Evolutionary conservation across 306 rosid species (phyloP).

Genomic region (Casuarina cunninghamiana): DNA sequence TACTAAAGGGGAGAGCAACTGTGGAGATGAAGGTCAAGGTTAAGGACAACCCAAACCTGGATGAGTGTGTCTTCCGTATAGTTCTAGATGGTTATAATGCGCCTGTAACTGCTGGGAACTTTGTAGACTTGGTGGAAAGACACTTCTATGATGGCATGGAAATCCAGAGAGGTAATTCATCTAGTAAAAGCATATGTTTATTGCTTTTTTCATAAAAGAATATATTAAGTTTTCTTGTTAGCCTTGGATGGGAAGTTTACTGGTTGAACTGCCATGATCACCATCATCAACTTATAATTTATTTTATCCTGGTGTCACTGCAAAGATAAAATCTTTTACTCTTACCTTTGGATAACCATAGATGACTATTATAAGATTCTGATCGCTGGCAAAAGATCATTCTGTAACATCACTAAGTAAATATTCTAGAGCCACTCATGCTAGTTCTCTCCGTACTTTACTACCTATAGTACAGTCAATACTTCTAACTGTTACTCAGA

Average conservation of each 20-base stretch:
- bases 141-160: conserved; percentile 98
- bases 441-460: background rate
- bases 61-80: conserved; percentile 80
- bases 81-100: conserved; percentile 97
- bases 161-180: conserved; percentile 86
- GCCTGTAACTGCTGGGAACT: conserved; percentile 93
- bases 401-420: background rate
- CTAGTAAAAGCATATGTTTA: conserved; percentile 12
- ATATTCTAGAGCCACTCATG: background rate
- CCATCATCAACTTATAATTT: background rate
- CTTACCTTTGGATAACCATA: conserved; percentile 5
- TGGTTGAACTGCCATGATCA: background rate
- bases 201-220: conserved; percentile 20
- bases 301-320: conserved; percentile 6
- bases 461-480: background rate
- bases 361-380: background rate
- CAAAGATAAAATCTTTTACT: conserved; percentile 9
- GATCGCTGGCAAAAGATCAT: background rate
- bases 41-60: conserved; percentile 84
- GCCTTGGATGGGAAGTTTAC: conserved; percentile 8
- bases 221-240: background rate
- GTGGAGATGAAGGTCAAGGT: conserved; percentile 99
- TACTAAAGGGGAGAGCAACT: conserved; percentile 91
- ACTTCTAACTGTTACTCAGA: background rate
- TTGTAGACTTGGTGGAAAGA: conserved; percentile 85